Base-by-base conservation (phyloP, 176 grass and related monocot species). In the Urochloa ruziziensis region DNA sequence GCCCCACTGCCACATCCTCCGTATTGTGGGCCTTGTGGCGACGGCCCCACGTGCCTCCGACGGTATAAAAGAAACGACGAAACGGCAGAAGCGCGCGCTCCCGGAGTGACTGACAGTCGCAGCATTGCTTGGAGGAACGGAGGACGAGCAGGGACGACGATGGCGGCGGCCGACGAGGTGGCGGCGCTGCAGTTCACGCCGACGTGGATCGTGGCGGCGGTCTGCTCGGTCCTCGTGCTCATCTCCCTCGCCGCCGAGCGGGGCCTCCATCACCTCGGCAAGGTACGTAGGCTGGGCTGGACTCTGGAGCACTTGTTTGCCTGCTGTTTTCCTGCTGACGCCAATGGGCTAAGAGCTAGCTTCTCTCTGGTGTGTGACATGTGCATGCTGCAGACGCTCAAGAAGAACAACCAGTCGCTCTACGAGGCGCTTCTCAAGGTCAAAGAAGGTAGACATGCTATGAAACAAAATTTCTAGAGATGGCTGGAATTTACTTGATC, bases 351-450 rank as follows among this genome's bases (percentile, higher is more conserved):
- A 57, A 54, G 9, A 21, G 27, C 3, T 7, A 71, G 67, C 40
- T 47, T 71, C 67, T 29, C 42, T 19, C 43, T 48, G 39, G 13
- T 70, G 39, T 70, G 19, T 8, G 0, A 8, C 2, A 0, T 21
- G n/a, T 56, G 40, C 37, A 49, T 72, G 23, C 35, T 70, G 67
- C 78, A 97, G 95, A 79, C 63, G 49, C 69, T 98, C 10, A 90
- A 88, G 89, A 87, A 81, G 71, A 95, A 88, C 75, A 68, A 90
- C 37, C 92, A 98, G 73, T 87, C 96, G 59, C 87, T 98, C 29
- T 98, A 86, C 78, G 88, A 95, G 84, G 96, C 96, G n/a, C 91
- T 98, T 21, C 96, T 91, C 84, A 95, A 98, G 87, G 85, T 98
- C 35, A 91, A 98, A 79, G 96, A 98, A 98, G 96, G 96, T 97